Base-by-base conservation (phyloP, 257 asterid species). In the Striga asiatica region DNA sequence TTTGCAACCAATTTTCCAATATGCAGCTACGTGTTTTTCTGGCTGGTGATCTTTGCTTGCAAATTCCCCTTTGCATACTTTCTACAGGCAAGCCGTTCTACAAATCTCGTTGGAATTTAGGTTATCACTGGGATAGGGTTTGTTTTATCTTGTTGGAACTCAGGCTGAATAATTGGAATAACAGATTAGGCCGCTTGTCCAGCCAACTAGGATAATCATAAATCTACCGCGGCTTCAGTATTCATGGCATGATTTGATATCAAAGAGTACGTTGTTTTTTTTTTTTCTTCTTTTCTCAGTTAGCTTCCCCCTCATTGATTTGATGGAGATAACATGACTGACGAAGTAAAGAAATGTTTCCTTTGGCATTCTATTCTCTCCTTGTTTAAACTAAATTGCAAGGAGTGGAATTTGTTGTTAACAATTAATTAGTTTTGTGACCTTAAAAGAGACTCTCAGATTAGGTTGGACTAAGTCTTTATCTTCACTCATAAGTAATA, bases 41-140 rank as follows among this genome's bases (percentile, higher is more conserved):
- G 98, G 98, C 56, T 92, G 82, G 89, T 84, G 74, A 88, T 92
- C 67, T 84, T 92, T 60, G 71, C 77, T 46, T 82, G 95, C 89
- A 92, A 92, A 71, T 92, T 87, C 73, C 73, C 94, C 0, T 92
- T 92, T 62, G 81, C 98, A 25, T 92, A 87, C 85, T 92, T 92
- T 64, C 98, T 92, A 59, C 97, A 84, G 97, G 98, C 74, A 82
- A 74, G 96, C 67, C 47, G 16, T 55, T 3, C 23, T 42, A 31
- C 64, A n/a, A 46, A 66, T 66, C 50, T 54, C 28, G n/a, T n/a
- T 34, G 35, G 52, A 32, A 17, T 18, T 53, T 31, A 56, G 34
- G 46, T 5, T 56, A 37, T 6, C 62, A 28, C 25, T 49, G 13
- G 53, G 22, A 21, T 54, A 53, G 28, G 27, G 56, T 60, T 48